Conservation (phyloP, 2,329 filamentous ascomycete genomes). For the Penicillium vulpinum region DNA sequence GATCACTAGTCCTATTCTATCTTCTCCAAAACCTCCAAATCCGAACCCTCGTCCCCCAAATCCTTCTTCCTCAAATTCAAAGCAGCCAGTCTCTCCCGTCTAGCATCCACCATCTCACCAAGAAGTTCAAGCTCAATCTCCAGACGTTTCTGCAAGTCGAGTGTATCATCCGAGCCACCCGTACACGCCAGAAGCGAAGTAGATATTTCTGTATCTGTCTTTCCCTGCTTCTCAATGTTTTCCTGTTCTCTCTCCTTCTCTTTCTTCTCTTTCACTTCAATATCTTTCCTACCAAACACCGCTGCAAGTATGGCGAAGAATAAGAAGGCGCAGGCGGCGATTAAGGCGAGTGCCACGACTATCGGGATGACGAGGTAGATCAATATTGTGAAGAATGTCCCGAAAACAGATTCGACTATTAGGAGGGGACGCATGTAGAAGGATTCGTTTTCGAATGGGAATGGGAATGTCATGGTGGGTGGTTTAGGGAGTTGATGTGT, state of each 20-base stretch:
- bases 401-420: not conserved
- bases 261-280: not conserved
- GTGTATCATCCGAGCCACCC: not conserved
- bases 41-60: not conserved
- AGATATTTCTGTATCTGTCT: not conserved
- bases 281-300: not conserved
- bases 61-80: not conserved
- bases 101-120: not conserved
- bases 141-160: not conserved
- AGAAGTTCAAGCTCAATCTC: slow-evolving; percentile 1
- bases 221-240: not conserved
- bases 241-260: not conserved
- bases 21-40: not conserved
- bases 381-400: not conserved
- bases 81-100: not conserved
- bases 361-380: not conserved
- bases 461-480: not conserved
- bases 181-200: not conserved
- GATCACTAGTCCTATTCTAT: not conserved
- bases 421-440: not conserved
- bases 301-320: not conserved
- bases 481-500: not conserved
- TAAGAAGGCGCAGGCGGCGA: not conserved
- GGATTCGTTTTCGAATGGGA: not conserved
- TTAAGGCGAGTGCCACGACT: not conserved